These are phyloP conservation scores for Lactarius sanguifluus DNA, from an alignment of 768 basidiomycete species.

Conservation along the genomic window DNA sequence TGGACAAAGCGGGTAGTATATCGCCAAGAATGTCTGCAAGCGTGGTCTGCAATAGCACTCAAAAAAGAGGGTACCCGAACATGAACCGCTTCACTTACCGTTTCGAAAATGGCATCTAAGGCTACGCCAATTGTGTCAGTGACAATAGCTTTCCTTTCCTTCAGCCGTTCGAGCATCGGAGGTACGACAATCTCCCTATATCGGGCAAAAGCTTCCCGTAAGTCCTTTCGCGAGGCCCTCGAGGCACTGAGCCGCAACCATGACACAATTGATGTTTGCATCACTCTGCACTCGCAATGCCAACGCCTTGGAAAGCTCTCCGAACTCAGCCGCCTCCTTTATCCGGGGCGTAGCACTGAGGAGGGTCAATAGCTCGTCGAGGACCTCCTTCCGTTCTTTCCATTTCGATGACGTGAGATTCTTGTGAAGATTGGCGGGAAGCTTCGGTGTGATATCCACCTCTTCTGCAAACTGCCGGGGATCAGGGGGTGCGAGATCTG, in stretches of 20 bases:
- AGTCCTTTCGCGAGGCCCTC: slow-evolving; percentile 86
- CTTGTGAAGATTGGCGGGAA: slow-evolving; percentile 73
- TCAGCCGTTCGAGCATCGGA: slow-evolving; percentile 82
- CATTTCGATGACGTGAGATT: slow-evolving; percentile 89
- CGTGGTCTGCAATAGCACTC: slow-evolving; percentile 53
- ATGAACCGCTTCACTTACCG: slow-evolving; percentile 52
- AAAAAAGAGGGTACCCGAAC: slow-evolving; percentile 14
- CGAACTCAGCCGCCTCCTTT: slow-evolving; percentile 75
- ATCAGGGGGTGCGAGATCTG: slow-evolving; percentile 62
- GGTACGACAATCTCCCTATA: slow-evolving; percentile 71
- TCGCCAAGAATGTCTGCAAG: slow-evolving; percentile 83
- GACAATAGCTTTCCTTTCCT: slow-evolving; percentile 90
- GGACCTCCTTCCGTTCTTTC: slow-evolving; percentile 93
- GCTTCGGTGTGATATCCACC: slow-evolving; percentile 70
- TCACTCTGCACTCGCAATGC: slow-evolving; percentile 82
- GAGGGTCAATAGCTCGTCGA: slow-evolving; percentile 77
- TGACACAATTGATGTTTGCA: slow-evolving; percentile 94
- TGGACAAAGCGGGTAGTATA: slow-evolving; percentile 68
- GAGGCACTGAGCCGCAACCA: slow-evolving; percentile 79
- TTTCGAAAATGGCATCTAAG: slow-evolving; percentile 83
- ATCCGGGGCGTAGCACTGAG: slow-evolving; percentile 72
- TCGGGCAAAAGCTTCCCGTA: slow-evolving; percentile 67
- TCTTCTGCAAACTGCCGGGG: slow-evolving; percentile 79
- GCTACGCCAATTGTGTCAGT: slow-evolving; percentile 86
- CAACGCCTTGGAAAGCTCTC: slow-evolving; percentile 72